phyloP scores from a whole-genome alignment of 495 filamentous ascomycete species.

The Neurospora sublineolata region DNA sequence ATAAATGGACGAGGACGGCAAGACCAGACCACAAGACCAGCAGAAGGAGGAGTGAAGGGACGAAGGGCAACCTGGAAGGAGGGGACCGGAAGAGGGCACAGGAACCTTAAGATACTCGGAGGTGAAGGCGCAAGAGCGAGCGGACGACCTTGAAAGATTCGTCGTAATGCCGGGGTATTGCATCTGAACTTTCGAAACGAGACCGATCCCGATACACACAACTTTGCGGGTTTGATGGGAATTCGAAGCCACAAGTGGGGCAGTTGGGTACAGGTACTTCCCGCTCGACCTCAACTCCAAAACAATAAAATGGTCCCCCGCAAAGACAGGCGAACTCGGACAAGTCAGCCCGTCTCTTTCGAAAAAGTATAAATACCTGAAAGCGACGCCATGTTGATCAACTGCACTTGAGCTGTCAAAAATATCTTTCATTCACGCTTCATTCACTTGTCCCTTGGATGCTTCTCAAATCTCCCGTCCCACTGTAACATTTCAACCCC shows the following conservation, averaged over 20 bases:
- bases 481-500: not conserved
- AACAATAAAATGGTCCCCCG: not conserved
- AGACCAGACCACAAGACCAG: not conserved
- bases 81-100: not conserved
- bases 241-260: not conserved
- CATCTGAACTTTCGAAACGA: not conserved
- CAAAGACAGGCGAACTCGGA: not conserved
- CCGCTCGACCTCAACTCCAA: not conserved
- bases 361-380: not conserved
- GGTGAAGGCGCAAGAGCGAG: not conserved
- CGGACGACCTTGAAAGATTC: not conserved
- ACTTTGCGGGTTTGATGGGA: not conserved
- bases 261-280: not conserved
- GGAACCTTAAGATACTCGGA: not conserved
- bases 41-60: not conserved
- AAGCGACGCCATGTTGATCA: not conserved
- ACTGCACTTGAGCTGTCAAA: not conserved
- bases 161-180: not conserved
- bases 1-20: not conserved
- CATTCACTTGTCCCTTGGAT: not conserved
- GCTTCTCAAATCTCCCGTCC: not conserved
- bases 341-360: not conserved
- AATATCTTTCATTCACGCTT: not conserved
- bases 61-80: not conserved
- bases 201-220: not conserved